These are phyloP conservation scores for Podila clonocystis DNA, from an alignment of 192 early-diverging fungal species.

Conservation along the genomic window DNA sequence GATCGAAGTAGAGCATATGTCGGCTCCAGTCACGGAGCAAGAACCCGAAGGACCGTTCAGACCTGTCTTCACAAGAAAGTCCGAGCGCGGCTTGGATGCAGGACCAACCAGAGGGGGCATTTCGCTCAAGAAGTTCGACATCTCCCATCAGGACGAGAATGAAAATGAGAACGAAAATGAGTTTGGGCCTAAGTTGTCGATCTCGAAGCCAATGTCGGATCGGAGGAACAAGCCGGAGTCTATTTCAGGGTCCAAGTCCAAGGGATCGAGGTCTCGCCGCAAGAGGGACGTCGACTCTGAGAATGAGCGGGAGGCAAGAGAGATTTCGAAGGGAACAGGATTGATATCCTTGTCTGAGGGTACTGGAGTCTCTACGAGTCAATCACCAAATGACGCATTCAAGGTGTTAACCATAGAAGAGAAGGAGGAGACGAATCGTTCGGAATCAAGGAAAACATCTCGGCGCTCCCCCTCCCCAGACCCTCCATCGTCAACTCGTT, in stretches of 20 bases:
- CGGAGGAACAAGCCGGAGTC: not conserved
- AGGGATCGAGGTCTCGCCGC: not conserved
- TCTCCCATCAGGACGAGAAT: not conserved
- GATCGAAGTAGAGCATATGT: conserved; percentile 9
- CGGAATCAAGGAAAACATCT: not conserved
- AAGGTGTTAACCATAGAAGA: not conserved
- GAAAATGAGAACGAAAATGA: conserved; percentile 3
- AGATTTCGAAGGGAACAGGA: not conserved
- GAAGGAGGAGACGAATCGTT: not conserved
- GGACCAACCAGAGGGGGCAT: not conserved
- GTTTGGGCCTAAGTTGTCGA: conserved; percentile 4
- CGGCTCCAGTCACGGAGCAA: not conserved
- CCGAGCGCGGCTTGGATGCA: not conserved
- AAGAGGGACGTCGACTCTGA: too few species aligned
- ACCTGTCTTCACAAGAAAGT: conserved; percentile 46
- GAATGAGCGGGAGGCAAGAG: not conserved
- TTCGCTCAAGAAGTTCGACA: not conserved
- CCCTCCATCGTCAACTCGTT: too few species aligned
- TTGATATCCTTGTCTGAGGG: not conserved
- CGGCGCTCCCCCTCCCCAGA: not conserved
- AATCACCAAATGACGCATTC: not conserved
- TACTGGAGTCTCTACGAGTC: not conserved
- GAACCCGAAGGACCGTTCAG: conserved; percentile 15
- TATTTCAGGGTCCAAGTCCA: not conserved
- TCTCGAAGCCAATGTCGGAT: not conserved